Percentiles rank a stretch among this genome's conserved stretches.
These are phyloP conservation scores for Exophiala phaeomuriformis DNA, from an alignment of 2,329 filamentous ascomycete species.

Conservation along the genomic window DNA sequence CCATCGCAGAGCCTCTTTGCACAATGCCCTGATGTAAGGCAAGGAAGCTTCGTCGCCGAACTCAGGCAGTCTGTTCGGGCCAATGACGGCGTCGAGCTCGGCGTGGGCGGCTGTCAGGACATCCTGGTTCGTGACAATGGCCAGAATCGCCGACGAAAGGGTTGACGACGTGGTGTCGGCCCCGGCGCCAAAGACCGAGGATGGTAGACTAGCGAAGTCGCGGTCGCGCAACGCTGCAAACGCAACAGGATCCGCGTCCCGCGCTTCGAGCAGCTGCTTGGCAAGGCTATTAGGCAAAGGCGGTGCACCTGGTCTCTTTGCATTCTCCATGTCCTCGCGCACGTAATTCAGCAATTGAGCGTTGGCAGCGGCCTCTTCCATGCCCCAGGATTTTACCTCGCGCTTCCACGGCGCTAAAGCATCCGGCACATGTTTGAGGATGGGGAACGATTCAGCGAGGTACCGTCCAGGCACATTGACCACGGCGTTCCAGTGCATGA, in stretches of 20 bases:
- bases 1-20: slow-evolving; percentile 42
- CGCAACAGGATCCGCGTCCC: slow-evolving; percentile 29
- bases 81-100: slow-evolving; percentile 35
- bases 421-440: slow-evolving; percentile 29
- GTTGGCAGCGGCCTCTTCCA: slow-evolving; percentile 29
- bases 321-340: slow-evolving; percentile 30
- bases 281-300: slow-evolving; percentile 39
- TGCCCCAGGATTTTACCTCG: slow-evolving; percentile 28
- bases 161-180: slow-evolving; percentile 31
- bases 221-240: slow-evolving; percentile 37
- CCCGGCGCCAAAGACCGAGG: slow-evolving; percentile 31
- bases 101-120: slow-evolving; percentile 26
- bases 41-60: slow-evolving; percentile 34
- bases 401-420: slow-evolving; percentile 31
- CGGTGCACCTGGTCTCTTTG: slow-evolving; percentile 22
- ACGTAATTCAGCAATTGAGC: slow-evolving; percentile 35
- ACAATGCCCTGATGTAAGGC: slow-evolving; percentile 35
- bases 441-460: slow-evolving; percentile 32
- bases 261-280: slow-evolving; percentile 38
- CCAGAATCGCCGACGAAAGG: slow-evolving; percentile 30
- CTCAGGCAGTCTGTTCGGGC: slow-evolving; percentile 29
- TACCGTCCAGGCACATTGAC: slow-evolving; percentile 35
- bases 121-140: slow-evolving; percentile 29
- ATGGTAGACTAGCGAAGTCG: slow-evolving; percentile 32
- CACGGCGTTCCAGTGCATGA: slow-evolving; percentile 33